Conservation (phyloP, 495 filamentous ascomycete species). For the Podospora conica region DNA sequence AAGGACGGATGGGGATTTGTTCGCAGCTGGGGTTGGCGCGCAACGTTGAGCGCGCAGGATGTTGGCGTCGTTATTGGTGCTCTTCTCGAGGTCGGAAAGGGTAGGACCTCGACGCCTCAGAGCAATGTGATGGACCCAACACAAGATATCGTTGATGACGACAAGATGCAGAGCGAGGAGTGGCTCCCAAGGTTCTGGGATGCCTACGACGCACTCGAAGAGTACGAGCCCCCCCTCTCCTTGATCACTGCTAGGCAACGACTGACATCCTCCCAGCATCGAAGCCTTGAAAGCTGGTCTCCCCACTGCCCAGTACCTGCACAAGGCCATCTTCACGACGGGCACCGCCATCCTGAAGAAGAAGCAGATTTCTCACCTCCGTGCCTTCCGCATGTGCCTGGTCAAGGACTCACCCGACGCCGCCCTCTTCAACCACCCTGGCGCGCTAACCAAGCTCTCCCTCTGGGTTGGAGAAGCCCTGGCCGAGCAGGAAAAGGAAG, state of each 20-base stretch:
- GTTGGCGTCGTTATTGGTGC: constrained; percentile 85
- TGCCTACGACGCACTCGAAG: constrained; percentile 82
- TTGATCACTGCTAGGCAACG: neutral
- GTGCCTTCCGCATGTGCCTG: constrained; percentile 88
- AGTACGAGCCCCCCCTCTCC: constrained; percentile 41
- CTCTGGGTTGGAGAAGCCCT: constrained; percentile 94
- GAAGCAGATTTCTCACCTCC: constrained; percentile 83
- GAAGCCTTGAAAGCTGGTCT: constrained; percentile 71
- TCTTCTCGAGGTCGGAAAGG: constrained; percentile 81
- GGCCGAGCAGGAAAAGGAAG: constrained; percentile 76
- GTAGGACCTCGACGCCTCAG: constrained; percentile 26
- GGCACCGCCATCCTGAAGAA: constrained; percentile 88
- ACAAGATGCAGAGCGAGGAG: constrained; percentile 54
- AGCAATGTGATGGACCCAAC: constrained; percentile 18
- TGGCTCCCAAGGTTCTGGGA: constrained; percentile 80
- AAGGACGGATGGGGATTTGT: constrained; percentile 96
- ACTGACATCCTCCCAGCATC: constrained; percentile 44
- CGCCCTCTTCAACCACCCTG: constrained; percentile 79
- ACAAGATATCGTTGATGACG: constrained; percentile 36
- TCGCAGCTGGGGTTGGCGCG: constrained; percentile 95
- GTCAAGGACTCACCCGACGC: constrained; percentile 94
- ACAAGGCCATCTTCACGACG: constrained; percentile 88
- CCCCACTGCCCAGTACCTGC: constrained; percentile 78
- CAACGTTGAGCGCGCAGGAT: constrained; percentile 84
- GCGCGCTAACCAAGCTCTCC: constrained; percentile 85